Percentiles rank a stretch among this genome's conserved stretches.
Evolutionary conservation across 2,329 filamentous ascomycete species (phyloP).

Genomic region (Exophiala sp.): DNA sequence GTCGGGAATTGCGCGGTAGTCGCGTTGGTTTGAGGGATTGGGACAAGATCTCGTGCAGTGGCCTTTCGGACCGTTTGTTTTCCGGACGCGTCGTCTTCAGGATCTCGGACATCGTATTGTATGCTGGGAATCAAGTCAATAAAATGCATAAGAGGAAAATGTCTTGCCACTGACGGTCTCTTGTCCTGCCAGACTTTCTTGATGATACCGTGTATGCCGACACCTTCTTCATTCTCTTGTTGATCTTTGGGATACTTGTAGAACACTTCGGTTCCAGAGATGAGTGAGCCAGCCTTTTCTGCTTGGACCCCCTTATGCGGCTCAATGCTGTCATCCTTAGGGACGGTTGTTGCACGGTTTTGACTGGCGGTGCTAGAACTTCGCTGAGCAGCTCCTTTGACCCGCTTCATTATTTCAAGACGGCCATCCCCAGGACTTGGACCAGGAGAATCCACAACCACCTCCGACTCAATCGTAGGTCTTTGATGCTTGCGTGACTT

Average conservation of each 20-base stretch:
- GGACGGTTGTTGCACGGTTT: constrained; percentile 30
- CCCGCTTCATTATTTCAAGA: constrained; percentile 43
- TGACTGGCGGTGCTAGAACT: constrained; percentile 32
- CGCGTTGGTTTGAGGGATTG: constrained; percentile 63
- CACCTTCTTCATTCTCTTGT: constrained; percentile 51
- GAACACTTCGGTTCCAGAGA: constrained; percentile 49
- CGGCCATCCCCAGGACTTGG: constrained; percentile 37
- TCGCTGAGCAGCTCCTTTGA: constrained; percentile 42
- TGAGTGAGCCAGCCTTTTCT: constrained; percentile 43
- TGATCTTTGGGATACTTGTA: constrained; percentile 51
- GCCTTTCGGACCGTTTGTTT: constrained; percentile 52
- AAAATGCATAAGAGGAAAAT: background rate
- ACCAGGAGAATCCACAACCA: constrained; percentile 44
- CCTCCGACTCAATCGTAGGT: constrained; percentile 39
- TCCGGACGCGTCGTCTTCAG: constrained; percentile 26
- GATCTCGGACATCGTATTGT: constrained; percentile 25
- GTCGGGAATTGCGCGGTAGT: constrained; percentile 59
- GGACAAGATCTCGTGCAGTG: constrained; percentile 71
- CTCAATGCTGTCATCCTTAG: constrained; percentile 43
- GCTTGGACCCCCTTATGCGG: constrained; percentile 41
- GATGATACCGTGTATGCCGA: constrained; percentile 71
- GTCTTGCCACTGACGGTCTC: constrained; percentile 49
- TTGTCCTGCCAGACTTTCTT: constrained; percentile 73
- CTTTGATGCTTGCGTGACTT: constrained; percentile 45
- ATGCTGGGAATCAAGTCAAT: constrained; percentile 18